Percentiles rank a stretch among this genome's conserved stretches.
Conservation (phyloP, 2,329 filamentous ascomycete genomes). For the Tolypocladium endophyticum region DNA sequence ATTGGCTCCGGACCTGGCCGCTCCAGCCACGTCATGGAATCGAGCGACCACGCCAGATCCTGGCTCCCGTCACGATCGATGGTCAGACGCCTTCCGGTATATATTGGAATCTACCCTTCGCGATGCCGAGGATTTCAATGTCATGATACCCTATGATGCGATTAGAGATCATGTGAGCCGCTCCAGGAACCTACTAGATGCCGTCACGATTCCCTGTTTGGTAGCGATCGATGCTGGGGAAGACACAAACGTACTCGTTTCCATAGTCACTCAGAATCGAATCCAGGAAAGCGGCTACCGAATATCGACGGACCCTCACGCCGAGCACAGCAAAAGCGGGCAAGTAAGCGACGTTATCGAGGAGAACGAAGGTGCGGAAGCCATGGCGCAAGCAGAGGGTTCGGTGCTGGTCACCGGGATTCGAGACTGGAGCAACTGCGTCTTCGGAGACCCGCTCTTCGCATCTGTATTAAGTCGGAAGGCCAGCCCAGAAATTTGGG, state of each 20-base stretch:
- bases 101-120: conserved; percentile 45
- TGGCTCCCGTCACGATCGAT: conserved; percentile 22
- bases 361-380: background rate
- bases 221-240: conserved; percentile 43
- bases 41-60: conserved; percentile 14
- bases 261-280: background rate
- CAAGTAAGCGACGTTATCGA: background rate
- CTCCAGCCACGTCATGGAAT: background rate
- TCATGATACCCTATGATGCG: conserved; percentile 45
- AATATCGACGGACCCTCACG: no score
- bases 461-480: conserved; percentile 35
- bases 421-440: conserved; percentile 46
- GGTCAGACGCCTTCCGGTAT: conserved; percentile 46
- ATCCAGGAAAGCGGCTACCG: background rate
- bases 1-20: conserved; percentile 2
- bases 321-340: background rate
- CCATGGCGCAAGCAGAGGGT: background rate
- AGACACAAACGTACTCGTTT: conserved; percentile 38
- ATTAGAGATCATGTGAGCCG: conserved; percentile 42
- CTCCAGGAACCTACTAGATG: conserved; percentile 38
- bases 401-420: conserved; percentile 15
- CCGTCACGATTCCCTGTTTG: conserved; percentile 38
- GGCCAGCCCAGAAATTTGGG: conserved; percentile 32
- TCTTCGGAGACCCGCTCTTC: conserved; percentile 51
- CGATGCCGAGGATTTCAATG: conserved; percentile 49